These are phyloP conservation scores for Saturnispora serradocipensis DNA, from an alignment of 805 yeast species.

Conservation along the genomic window DNA sequence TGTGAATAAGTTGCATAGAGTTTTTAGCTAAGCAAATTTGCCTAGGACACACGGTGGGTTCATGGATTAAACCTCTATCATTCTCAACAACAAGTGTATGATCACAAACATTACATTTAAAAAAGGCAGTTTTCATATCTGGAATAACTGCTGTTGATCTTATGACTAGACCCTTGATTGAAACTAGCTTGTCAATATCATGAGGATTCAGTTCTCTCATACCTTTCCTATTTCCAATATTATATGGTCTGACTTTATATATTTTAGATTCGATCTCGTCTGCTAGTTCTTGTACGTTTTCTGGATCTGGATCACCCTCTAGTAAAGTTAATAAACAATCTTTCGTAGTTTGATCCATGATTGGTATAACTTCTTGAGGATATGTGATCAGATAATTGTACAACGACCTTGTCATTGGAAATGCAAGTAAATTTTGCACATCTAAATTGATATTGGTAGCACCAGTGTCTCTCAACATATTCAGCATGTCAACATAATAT, in stretches of 20 bases:
- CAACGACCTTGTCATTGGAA: constrained; percentile 64
- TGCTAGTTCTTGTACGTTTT: constrained; percentile 26
- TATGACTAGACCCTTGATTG: constrained; percentile 82
- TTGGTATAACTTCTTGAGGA: constrained; percentile 95
- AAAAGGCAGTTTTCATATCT: constrained; percentile 95
- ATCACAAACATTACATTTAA: constrained; percentile 90
- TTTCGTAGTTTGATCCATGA: constrained; percentile 93
- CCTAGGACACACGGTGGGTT: constrained; percentile 91
- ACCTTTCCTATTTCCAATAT: constrained; percentile 63
- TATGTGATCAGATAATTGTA: constrained; percentile 82
- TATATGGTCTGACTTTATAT: constrained; percentile 85
- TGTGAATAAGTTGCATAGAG: constrained; percentile 87
- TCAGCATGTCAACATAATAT: constrained; percentile 64
- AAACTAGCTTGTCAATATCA: constrained; percentile 88
- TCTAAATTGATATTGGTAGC: constrained; percentile 79
- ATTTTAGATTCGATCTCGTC: constrained; percentile 69
- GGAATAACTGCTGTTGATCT: constrained; percentile 89
- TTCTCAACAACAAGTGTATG: constrained; percentile 88
- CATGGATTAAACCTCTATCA: constrained; percentile 89
- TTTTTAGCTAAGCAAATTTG: constrained; percentile 70
- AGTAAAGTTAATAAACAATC: constrained; percentile 77
- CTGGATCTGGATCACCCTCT: constrained; percentile 32
- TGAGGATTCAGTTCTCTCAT: constrained; percentile 91
- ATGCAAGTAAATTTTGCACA: constrained; percentile 67
- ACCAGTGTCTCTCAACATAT: constrained; percentile 68